A percentile compares a stretch with the other conserved stretches of the same genome.
phyloP scores from a whole-genome alignment of 495 filamentous ascomycete genomes.

The Hypoxylon perforatum region DNA sequence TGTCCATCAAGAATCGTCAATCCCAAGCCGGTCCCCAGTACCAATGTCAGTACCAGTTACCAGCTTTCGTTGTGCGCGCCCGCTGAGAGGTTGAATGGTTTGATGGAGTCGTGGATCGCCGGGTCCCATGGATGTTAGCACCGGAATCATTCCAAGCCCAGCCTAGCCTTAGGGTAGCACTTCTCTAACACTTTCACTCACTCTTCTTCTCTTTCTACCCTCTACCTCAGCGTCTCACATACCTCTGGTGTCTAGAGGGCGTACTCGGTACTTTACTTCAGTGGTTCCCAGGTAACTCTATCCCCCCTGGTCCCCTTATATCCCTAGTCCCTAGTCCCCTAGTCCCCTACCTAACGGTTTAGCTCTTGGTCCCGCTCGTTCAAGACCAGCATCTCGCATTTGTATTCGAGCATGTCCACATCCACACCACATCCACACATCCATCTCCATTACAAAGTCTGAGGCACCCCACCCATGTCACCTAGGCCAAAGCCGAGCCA shows the following conservation, averaged over 20 bases:
- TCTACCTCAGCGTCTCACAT: no score
- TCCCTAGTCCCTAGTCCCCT: no score
- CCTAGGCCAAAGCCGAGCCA: conserved; percentile 41
- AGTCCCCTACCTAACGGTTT: no score
- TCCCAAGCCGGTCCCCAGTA: conserved; percentile 25
- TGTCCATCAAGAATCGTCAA: conserved; percentile 38
- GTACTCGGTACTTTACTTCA: conserved; percentile 1
- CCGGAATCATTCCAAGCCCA: conserved; percentile 40
- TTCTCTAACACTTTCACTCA: no score
- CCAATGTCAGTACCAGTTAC: neutral
- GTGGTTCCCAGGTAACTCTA: conserved; percentile 2
- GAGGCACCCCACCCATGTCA: conserved; percentile 42
- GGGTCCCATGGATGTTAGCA: conserved; percentile 39
- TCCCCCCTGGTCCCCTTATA: no score
- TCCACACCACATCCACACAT: no score
- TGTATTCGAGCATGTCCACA: no score
- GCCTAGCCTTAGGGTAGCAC: conserved; percentile 23
- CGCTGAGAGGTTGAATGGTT: conserved; percentile 7
- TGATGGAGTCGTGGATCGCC: conserved; percentile 40
- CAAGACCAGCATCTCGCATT: conserved; percentile 36
- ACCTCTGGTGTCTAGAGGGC: no score
- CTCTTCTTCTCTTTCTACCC: no score
- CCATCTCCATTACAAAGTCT: conserved; percentile 40
- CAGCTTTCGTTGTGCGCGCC: conserved; percentile 2
- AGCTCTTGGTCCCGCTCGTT: conserved; percentile 12